Percentiles rank a stretch among this genome's conserved stretches.
Conservation (phyloP, 75 land plant genomes). For the Cryptomeria japonica region DNA sequence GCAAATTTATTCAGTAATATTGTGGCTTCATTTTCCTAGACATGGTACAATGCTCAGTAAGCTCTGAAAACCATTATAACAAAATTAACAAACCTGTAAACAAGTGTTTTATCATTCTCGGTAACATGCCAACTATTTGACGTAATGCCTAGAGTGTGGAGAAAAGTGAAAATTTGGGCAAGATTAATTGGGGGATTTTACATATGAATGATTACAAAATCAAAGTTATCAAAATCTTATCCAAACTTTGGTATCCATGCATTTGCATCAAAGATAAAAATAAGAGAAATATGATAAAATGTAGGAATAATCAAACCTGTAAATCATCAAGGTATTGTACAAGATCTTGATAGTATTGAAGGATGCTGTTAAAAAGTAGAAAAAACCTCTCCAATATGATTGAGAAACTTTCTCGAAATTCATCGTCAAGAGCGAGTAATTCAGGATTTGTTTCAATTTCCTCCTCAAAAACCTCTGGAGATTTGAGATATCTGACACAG, state of each 20-base stretch:
- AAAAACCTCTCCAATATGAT: slow-evolving; percentile 42
- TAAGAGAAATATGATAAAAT: neutral
- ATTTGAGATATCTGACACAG: slow-evolving; percentile 37
- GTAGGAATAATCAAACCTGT: slow-evolving; percentile 19
- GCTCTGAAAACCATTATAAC: no score
- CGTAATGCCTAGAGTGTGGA: no score
- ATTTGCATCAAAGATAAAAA: neutral
- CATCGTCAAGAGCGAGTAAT: slow-evolving; percentile 35
- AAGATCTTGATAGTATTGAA: slow-evolving; percentile 41
- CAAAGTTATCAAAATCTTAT: neutral
- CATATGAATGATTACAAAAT: neutral
- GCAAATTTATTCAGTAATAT: no score
- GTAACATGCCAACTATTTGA: no score
- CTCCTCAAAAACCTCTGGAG: slow-evolving; percentile 45
- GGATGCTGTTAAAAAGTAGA: slow-evolving; percentile 36
- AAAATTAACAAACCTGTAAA: no score
- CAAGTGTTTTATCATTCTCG: no score
- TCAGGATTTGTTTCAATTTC: slow-evolving; percentile 35
- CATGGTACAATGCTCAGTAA: no score
- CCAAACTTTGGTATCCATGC: neutral
- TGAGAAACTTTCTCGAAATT: slow-evolving; percentile 40
- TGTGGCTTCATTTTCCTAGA: no score
- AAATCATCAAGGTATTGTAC: slow-evolving; percentile 39
- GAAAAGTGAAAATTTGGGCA: no score
- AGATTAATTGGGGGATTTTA: no score